Evolutionary conservation across 1,139 yeast genomes (phyloP).

Genomic region (Lodderomyces oxycetoniae): DNA sequence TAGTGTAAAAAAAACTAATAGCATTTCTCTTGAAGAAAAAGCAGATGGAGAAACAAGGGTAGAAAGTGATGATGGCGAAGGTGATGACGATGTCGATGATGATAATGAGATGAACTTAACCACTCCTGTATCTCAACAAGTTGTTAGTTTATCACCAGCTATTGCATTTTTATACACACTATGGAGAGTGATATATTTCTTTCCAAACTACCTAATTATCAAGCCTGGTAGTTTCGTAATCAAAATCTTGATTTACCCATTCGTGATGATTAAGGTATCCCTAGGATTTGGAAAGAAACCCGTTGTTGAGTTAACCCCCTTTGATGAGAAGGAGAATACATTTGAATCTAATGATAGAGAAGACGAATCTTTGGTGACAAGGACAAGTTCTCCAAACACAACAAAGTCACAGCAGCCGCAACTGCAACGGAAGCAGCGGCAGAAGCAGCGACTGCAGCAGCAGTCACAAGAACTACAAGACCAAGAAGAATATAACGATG

Average conservation of each 20-base stretch:
- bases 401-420: conserved; percentile 1
- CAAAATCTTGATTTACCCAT: conserved; percentile 20
- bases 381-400: conserved; percentile 4
- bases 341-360: conserved; percentile 4
- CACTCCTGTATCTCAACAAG: too few species aligned
- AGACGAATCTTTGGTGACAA: conserved; percentile 10
- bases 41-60: conserved; percentile 7
- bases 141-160: conserved; percentile 2
- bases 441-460: too few species aligned
- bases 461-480: background rate
- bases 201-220: conserved; percentile 20
- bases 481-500: conserved; percentile 11
- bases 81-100: conserved; percentile 2
- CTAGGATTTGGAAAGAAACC: conserved; percentile 9
- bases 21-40: too few species aligned
- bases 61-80: conserved; percentile 9
- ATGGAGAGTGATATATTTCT: conserved; percentile 14
- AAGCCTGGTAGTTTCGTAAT: conserved; percentile 20
- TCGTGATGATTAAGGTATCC: conserved; percentile 11
- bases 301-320: background rate
- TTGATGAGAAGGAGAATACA: background rate
- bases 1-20: too few species aligned
- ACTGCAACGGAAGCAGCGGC: background rate
- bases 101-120: background rate
- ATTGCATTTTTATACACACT: conserved; percentile 2